Base-by-base conservation (phyloP, 768 basidiomycete species). In the Tulasnella sp. region DNA sequence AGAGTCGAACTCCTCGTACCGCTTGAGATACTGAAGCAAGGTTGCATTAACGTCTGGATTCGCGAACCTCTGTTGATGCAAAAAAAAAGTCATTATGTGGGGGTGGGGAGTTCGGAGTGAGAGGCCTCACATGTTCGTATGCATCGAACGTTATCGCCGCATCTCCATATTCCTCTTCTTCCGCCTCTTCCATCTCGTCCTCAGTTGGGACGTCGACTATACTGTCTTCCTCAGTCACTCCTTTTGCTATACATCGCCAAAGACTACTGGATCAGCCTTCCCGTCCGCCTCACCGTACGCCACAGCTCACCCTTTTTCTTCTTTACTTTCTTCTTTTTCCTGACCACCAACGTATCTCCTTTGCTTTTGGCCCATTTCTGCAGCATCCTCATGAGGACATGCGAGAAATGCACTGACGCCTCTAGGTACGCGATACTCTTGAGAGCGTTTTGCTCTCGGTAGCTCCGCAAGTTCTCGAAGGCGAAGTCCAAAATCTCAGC, bases 401-500 rank as follows among this genome's bases (percentile, higher is more conserved):
- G 94, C 3, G 91, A 89, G 76, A 99, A 87, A 79, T 92, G 86
- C 40, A 99, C 87, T 79, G 93, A 91, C 0, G 96, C 89, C 81
- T 96, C 93, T 72, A 99, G 89, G 84, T 94, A 98, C 83, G 82
- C 83, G 52, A 85, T 80, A 1, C 84, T 84, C 79, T 93, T 94
- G 67, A 52, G 73, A 37, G 52, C 42, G 14, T 37, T 70, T 17
- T 71, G 34, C n/a, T 91, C 88, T 79, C 91, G 93, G 85, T 95
- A 98, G 34, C 85, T 85, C 69, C 88, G 86, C 70, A 99, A 82
- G 74, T 92, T 91, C 34, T 92, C 91, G 64, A 96, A 85, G 0
- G 95, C 88, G 31, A 95, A 89, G 79, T 99, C 96, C 74, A 99
- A 89, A 22, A 96, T 90, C 79, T 98, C 95, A 40, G 94, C 96